Evolutionary conservation across 805 yeast species (phyloP).

Genomic region (Isabelozyma pseudorhagii): DNA sequence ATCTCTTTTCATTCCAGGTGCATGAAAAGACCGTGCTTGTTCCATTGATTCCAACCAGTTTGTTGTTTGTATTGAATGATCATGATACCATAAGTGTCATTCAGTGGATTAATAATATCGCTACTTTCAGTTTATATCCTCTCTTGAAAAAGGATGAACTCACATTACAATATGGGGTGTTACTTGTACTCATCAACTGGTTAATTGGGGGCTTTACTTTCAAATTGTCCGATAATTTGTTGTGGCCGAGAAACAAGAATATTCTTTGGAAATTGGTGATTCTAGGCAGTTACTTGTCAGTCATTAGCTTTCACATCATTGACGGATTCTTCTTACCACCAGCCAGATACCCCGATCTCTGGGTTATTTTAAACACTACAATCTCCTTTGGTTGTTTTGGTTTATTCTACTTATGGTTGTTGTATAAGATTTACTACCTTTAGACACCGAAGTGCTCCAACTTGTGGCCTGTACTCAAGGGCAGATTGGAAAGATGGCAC

Average conservation of each 20-base stretch:
- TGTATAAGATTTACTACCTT: constrained; percentile 40
- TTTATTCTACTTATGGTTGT: constrained; percentile 80
- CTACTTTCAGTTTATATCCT: constrained; percentile 87
- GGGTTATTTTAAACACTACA: constrained; percentile 74
- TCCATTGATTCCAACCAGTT: constrained; percentile 81
- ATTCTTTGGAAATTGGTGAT: constrained; percentile 24
- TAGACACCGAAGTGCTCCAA: neutral
- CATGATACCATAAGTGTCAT: constrained; percentile 66
- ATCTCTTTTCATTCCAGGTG: constrained; percentile 88
- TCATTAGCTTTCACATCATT: constrained; percentile 48
- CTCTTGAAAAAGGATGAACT: constrained; percentile 74
- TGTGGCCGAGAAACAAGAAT: constrained; percentile 18
- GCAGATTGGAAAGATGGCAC: neutral
- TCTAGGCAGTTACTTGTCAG: constrained; percentile 34
- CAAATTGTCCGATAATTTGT: constrained; percentile 9
- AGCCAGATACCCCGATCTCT: constrained; percentile 69
- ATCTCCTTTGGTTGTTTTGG: constrained; percentile 74
- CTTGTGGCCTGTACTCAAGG: neutral
- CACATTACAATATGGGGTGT: constrained; percentile 64
- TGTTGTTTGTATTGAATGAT: constrained; percentile 56
- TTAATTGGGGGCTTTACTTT: constrained; percentile 21
- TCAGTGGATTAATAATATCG: constrained; percentile 84
- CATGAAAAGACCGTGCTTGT: constrained; percentile 91
- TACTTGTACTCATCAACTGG: constrained; percentile 51
- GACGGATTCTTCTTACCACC: constrained; percentile 58